phyloP scores from a whole-genome alignment of 345 rosid species.

The Physaria fendleri region DNA sequence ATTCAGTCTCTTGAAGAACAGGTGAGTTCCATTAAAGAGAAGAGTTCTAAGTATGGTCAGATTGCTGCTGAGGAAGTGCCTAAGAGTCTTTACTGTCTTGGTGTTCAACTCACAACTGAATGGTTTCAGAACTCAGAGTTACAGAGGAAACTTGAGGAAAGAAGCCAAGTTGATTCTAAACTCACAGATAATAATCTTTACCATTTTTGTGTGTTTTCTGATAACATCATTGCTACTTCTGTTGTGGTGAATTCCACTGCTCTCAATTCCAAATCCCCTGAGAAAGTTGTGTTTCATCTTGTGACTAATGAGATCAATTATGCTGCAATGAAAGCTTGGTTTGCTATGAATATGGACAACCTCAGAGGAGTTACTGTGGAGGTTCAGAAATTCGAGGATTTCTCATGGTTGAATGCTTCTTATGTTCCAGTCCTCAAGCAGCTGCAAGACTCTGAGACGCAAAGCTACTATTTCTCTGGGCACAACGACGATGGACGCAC shows the following conservation, averaged over 20 bases:
- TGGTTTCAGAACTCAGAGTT: conserved; percentile 57
- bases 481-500: conserved; percentile 55
- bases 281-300: conserved; percentile 68
- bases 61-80: conserved; percentile 96
- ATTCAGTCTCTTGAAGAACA: conserved; percentile 81
- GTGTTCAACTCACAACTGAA: conserved; percentile 66
- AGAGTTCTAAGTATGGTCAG: conserved; percentile 89
- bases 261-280: conserved; percentile 55
- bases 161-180: conserved; percentile 35
- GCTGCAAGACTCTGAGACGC: conserved; percentile 87
- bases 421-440: conserved; percentile 94
- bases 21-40: conserved; percentile 57
- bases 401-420: conserved; percentile 85
- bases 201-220: conserved; percentile 86
- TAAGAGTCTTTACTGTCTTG: conserved; percentile 87
- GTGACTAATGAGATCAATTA: conserved; percentile 82
- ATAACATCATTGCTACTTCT: conserved; percentile 84
- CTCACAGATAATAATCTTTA: conserved; percentile 53
- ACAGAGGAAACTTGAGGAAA: conserved; percentile 38
- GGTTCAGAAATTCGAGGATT: conserved; percentile 87
- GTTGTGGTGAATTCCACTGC: conserved; percentile 91
- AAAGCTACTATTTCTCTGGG: conserved; percentile 88
- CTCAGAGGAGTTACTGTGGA: conserved; percentile 70
- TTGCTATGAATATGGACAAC: conserved; percentile 42
- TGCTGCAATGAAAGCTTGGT: conserved; percentile 89